phyloP scores from a whole-genome alignment of 768 basidiomycete species.

The Tubosaeta sp. region DNA sequence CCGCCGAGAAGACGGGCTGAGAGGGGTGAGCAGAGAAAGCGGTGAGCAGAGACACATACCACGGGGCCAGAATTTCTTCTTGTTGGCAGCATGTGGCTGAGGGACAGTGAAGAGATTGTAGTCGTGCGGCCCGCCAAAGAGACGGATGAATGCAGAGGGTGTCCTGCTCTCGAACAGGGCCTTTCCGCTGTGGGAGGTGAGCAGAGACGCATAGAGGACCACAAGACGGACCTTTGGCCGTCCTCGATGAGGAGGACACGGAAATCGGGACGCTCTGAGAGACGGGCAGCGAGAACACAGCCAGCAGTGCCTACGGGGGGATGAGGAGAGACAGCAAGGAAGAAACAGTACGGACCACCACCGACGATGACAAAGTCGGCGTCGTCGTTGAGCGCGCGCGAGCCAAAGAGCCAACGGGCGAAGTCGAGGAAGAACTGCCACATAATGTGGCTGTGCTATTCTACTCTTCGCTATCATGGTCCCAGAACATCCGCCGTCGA shows the following conservation, averaged over 20 bases:
- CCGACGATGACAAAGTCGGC: constrained; percentile 54
- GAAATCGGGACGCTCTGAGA: constrained; percentile 35
- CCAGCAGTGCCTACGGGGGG: constrained; percentile 39
- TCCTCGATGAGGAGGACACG: constrained; percentile 39
- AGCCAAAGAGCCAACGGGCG: too few species aligned
- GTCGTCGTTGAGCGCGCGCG: constrained; percentile 31
- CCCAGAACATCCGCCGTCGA: constrained; percentile 37
- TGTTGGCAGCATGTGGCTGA: constrained; percentile 45
- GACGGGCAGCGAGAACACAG: constrained; percentile 40
- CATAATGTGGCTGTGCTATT: constrained; percentile 19
- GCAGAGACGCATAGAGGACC: neutral
- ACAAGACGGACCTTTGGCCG: constrained; percentile 41
- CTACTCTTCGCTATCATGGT: constrained; percentile 17
- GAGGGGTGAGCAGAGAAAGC: neutral
- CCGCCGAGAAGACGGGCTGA: constrained; percentile 68
- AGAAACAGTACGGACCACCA: constrained; percentile 37
- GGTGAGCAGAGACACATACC: constrained; percentile 37
- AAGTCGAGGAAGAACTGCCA: neutral
- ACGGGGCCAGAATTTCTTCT: constrained; percentile 59
- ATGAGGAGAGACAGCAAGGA: neutral
- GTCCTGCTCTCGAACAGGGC: constrained; percentile 38
- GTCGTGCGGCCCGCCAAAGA: constrained; percentile 47
- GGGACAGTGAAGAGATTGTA: constrained; percentile 56
- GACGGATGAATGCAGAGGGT: constrained; percentile 38
- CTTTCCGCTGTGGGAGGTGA: constrained; percentile 37